phyloP scores from a whole-genome alignment of 2,329 filamentous ascomycete genomes.

The Nigrospora sphaerica region DNA sequence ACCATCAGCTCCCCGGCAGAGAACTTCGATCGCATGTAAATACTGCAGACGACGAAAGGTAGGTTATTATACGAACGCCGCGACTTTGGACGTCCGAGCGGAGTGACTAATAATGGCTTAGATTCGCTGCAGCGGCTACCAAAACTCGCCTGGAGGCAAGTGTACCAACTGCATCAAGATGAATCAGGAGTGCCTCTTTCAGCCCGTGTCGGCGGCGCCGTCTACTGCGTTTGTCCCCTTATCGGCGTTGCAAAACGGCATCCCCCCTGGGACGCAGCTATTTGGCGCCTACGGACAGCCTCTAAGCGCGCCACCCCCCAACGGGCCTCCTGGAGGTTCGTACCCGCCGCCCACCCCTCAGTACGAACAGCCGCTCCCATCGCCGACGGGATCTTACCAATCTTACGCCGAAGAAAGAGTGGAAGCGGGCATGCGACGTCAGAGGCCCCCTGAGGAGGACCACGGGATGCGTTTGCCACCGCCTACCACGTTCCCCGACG shows the following conservation, averaged over 20 bases:
- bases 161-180: constrained; percentile 56
- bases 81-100: constrained; percentile 1
- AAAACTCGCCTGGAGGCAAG: constrained; percentile 50
- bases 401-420: constrained; percentile 28
- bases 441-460: constrained; percentile 24
- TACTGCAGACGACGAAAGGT: constrained; percentile 59
- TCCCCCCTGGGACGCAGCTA: constrained; percentile 48
- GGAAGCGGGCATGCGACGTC: constrained; percentile 26
- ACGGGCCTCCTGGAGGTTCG: constrained; percentile 11
- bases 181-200: constrained; percentile 55
- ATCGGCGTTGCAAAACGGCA: constrained; percentile 49
- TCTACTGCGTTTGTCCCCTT: constrained; percentile 53
- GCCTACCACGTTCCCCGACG: constrained; percentile 34
- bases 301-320: constrained; percentile 23
- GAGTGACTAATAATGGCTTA: constrained; percentile 21
- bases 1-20: constrained; percentile 48
- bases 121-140: constrained; percentile 56
- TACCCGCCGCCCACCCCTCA: constrained; percentile 11
- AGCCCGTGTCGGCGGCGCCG: constrained; percentile 49
- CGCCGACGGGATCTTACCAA: constrained; percentile 26
- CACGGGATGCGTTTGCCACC: constrained; percentile 37
- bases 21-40: constrained; percentile 53
- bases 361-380: constrained; percentile 25
- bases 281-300: constrained; percentile 54
- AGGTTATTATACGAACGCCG: constrained; percentile 3